Evolutionary conservation across 305 asterid species (phyloP), one percentile per base, ranked within the genome.

Genomic region (Fraxinus baroniana): DNA sequence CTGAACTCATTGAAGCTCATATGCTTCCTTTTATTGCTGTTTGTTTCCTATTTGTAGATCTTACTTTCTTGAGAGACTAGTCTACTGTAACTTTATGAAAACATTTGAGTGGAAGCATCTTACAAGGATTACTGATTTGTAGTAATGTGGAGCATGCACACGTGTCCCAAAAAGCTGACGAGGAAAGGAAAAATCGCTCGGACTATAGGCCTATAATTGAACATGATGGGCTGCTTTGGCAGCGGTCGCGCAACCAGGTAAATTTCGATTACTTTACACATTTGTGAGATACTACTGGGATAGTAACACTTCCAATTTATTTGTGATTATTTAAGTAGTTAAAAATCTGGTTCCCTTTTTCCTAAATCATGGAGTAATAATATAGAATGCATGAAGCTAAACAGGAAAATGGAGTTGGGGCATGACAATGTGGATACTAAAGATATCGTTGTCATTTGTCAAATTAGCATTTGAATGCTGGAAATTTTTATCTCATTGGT

Each of bases 181-280:
- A 87, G 86, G 98, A 92, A 86, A 87, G 97, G 55, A 86, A 82
- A 57, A 91, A 87, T 52, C 97, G 95, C 68, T 84, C 89, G 4
- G 86, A 93, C 83, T 96, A 93, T 85, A 90, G 89, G 84, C 91
- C 98, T 83, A 80, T 94, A 64, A 88, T 94, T 41, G 99, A 94
- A 32, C 94, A 96, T 82, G 98, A 96, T 85, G 91, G 97, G 33
- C 85, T 96, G 83, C 87, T 89, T 46, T 88, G 93, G 90, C 96
- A 90, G 84, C 90, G 85, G 78, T 78, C 89, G 66, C 88, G 80
- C 77, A 90, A 89, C 84, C 92, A 91, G 97, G 98, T 94, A 74
- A 79, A 80, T 79, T 83, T 41, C 30, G 57, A 60, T 75, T 12
- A 46, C 52, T 72, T 75, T 68, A 32, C 64, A 62, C 74, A 55